Percentiles rank a stretch among this genome's conserved stretches.
Conservation (phyloP, 768 basidiomycete genomes). For the Lactifluus pinguis region DNA sequence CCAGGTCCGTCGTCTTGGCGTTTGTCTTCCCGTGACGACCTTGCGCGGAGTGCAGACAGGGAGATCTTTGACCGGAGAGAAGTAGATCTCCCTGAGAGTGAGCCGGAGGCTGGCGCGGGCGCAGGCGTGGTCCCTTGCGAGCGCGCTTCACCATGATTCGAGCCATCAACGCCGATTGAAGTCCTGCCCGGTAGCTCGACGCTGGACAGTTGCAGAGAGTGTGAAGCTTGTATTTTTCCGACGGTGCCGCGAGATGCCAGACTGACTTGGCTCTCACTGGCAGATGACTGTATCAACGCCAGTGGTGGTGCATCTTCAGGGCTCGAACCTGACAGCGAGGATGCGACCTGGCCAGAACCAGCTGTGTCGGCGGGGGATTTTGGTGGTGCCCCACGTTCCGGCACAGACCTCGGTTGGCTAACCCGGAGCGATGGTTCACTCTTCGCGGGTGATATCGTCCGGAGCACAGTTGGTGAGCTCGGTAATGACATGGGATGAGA, state of each 20-base stretch:
- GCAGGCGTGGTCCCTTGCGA: conserved; percentile 34
- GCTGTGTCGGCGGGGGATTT: neutral
- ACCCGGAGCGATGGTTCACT: conserved; percentile 9
- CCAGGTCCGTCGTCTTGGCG: conserved; percentile 25
- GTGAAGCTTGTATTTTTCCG: neutral
- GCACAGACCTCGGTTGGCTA: neutral
- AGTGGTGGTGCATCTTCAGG: neutral
- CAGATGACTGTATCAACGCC: conserved; percentile 1
- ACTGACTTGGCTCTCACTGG: neutral
- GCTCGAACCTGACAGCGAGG: neutral
- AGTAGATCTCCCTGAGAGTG: conserved; percentile 27
- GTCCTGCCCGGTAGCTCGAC: conserved; percentile 11
- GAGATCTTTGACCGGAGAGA: conserved; percentile 55
- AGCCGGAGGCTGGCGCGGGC: conserved; percentile 26
- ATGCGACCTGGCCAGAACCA: neutral
- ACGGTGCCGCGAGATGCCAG: neutral
- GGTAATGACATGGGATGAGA: neutral
- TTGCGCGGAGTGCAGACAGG: conserved; percentile 54
- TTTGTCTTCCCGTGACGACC: conserved; percentile 27
- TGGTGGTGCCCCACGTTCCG: neutral
- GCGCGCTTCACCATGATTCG: conserved; percentile 31
- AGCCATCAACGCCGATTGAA: conserved; percentile 22
- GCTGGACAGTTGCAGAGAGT: conserved; percentile 10
- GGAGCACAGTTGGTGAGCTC: conserved; percentile 1
- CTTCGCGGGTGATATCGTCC: neutral